phyloP scores from a whole-genome alignment of 2,329 filamentous ascomycete species.

The Fusarium drepaniforme region DNA sequence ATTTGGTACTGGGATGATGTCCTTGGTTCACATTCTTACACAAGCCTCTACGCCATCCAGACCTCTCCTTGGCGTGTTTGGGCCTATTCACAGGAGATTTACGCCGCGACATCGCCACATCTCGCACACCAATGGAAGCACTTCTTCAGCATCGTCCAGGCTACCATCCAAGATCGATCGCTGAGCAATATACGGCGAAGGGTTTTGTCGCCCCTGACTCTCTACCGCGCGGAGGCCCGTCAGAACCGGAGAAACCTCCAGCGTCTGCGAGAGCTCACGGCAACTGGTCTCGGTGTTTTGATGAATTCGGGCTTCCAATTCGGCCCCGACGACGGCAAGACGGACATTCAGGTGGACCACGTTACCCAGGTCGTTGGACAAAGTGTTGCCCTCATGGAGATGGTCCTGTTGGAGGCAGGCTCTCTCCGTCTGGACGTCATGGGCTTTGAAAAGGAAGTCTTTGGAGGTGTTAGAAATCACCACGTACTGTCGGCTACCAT shows the following conservation, averaged over 20 bases:
- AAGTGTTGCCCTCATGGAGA: conserved; percentile 88
- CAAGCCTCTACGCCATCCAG: conserved; percentile 86
- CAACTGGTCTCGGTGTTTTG: conserved; percentile 87
- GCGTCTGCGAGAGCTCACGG: conserved; percentile 82
- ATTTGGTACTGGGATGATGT: conserved; percentile 97
- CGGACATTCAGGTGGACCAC: conserved; percentile 60
- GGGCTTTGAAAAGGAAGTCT: conserved; percentile 76
- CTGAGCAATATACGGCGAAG: conserved; percentile 77
- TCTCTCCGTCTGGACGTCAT: conserved; percentile 71
- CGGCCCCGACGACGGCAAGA: conserved; percentile 70
- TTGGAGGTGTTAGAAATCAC: conserved; percentile 72
- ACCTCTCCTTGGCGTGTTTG: conserved; percentile 83
- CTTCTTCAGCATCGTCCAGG: conserved; percentile 85
- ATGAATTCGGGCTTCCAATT: conserved; percentile 87
- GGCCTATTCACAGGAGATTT: conserved; percentile 78
- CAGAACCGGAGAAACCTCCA: conserved; percentile 79
- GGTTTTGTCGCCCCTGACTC: conserved; percentile 82
- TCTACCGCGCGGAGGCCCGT: conserved; percentile 80
- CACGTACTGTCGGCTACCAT: conserved; percentile 66
- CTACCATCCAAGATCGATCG: conserved; percentile 80
- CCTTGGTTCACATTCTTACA: conserved; percentile 81
- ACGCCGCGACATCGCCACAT: conserved; percentile 67
- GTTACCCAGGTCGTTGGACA: conserved; percentile 81
- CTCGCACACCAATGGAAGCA: conserved; percentile 69
- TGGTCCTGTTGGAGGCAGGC: conserved; percentile 80